Evolutionary conservation across 1,139 yeast genomes (phyloP), one percentile per base, ranked within the genome.

Genomic region (Debaryomyces sp.): DNA sequence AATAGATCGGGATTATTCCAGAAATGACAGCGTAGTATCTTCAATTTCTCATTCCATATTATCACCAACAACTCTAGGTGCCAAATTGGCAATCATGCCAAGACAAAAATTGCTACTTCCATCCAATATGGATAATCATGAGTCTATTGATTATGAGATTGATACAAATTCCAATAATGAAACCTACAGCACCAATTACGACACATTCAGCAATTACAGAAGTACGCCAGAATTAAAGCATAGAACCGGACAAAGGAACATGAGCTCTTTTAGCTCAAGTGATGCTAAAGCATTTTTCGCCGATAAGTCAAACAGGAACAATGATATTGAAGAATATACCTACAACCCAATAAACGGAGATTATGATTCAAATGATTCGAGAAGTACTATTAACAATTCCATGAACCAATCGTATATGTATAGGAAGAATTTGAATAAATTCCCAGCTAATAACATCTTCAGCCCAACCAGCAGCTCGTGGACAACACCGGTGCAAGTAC

Each of bases 31-130:
- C 23, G 50, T 57, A 44, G 59, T 59, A n/a, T 58, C 63, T 9
- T 56, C 63, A 2, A 47, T 60, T 26, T 57, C 62, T 41, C 64
- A 40, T 50, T 61, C 35, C 6, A 49, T 64, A 6, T 54, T 64
- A 10, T 71, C 75, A 33, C 78, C 78, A 4, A 73, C 78, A 1
- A 59, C 57, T 38, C 53, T 72, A 12, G 78, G 78, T 0, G 77
- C 77, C n/a, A 64, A 66, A 51, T 55, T 70, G 46, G 78, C 78
- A 1, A 51, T 70, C 42, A 22, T 36, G 22, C 58, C 63, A 23
- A 62, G 57, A 18, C 65, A 62, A 29, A 51, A 54, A 44, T 52
- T 68, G 36, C 52, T 70, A n/a, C 62, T 70, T 50, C 61, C 66
- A 9, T 64, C 49, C 5, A 26, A 47, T 7, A 44, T 41, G 24